A percentile compares a stretch with the other conserved stretches of the same genome.
Conservation (phyloP, 768 basidiomycete genomes). For the Suillus subalutaceus region DNA sequence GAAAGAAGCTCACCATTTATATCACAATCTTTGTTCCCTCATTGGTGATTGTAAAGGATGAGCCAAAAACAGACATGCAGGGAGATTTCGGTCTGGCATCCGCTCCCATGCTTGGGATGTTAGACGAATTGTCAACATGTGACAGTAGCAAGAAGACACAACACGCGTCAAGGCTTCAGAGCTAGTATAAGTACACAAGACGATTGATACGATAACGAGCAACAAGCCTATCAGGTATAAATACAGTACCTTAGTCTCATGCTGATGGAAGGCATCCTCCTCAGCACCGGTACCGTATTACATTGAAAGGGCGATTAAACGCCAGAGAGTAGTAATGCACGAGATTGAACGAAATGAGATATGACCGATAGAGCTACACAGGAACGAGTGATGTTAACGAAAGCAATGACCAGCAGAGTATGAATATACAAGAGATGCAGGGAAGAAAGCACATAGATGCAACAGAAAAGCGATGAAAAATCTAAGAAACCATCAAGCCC, state of each 20-base stretch:
- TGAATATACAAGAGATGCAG: slow-evolving; percentile 5
- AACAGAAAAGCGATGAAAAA: not conserved
- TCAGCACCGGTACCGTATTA: not conserved
- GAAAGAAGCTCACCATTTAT: slow-evolving; percentile 1
- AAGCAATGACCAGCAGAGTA: slow-evolving; percentile 1
- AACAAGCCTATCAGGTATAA: slow-evolving; percentile 4
- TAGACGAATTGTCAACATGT: not conserved
- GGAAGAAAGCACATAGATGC: slow-evolving; percentile 9
- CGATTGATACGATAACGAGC: not conserved
- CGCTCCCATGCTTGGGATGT: not conserved
- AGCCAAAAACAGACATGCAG: not conserved
- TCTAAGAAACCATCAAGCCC: not conserved
- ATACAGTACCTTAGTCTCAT: not conserved
- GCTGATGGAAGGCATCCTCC: not conserved
- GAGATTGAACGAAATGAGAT: slow-evolving; percentile 6
- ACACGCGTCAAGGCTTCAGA: not conserved
- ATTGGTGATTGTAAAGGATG: not conserved
- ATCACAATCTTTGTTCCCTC: not conserved
- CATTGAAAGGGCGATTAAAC: not conserved
- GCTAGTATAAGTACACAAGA: not conserved
- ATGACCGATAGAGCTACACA: slow-evolving; percentile 10
- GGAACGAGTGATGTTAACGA: slow-evolving; percentile 8
- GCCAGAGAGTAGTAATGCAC: not conserved
- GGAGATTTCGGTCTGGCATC: not conserved
- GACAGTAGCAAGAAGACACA: not conserved